Conservation (phyloP, 192 early-diverging fungal genomes). For the Coemansia sp. region DNA sequence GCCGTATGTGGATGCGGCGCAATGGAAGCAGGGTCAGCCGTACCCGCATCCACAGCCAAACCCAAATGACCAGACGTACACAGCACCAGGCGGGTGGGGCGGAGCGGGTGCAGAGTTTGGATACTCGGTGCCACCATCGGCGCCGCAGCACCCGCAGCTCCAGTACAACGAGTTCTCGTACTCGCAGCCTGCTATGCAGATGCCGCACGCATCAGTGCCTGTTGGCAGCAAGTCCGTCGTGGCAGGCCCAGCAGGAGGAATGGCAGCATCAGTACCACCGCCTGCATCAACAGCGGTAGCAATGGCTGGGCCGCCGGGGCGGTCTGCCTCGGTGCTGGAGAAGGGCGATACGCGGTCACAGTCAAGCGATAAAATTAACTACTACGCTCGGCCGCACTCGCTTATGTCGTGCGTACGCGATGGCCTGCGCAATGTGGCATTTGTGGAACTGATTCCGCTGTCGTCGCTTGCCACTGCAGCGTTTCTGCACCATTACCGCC, state of each 20-base stretch:
- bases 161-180: neutral
- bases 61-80: neutral
- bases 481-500: conserved; percentile 28
- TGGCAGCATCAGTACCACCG: neutral
- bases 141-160: neutral
- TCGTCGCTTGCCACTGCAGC: conserved; percentile 25
- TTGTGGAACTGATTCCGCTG: conserved; percentile 24
- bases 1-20: neutral
- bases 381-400: neutral
- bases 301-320: no score
- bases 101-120: neutral
- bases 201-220: neutral
- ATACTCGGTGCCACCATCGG: neutral
- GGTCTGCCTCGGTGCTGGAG: no score
- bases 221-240: no score
- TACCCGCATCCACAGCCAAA: neutral
- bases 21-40: neutral
- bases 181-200: neutral
- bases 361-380: no score
- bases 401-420: conserved; percentile 36
- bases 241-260: neutral
- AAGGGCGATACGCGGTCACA: no score
- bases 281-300: neutral
- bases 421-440: conserved; percentile 18
- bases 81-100: neutral